These are phyloP conservation scores for Dictyostelium firmibasis DNA, from an alignment of 78 protist genomes.

Conservation along the genomic window DNA sequence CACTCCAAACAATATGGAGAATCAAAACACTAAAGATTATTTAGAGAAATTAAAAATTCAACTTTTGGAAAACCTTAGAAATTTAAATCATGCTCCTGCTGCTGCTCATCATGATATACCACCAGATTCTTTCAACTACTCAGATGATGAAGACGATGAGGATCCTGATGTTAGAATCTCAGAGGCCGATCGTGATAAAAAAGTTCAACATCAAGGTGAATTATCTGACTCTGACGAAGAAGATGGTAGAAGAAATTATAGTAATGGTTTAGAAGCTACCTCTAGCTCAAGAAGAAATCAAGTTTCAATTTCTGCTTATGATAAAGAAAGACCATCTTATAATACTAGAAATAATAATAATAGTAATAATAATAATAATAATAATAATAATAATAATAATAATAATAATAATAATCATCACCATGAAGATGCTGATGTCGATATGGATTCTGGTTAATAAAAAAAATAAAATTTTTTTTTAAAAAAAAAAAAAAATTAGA, in stretches of 20 bases:
- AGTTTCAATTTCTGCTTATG: slow-evolving; percentile 43
- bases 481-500: background rate
- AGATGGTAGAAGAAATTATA: slow-evolving; percentile 71
- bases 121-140: slow-evolving; percentile 65
- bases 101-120: slow-evolving; percentile 68
- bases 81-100: slow-evolving; percentile 61
- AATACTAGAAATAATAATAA: background rate
- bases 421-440: slow-evolving; percentile 11
- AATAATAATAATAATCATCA: background rate
- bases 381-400: too few relatives aligned
- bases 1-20: slow-evolving; percentile 65
- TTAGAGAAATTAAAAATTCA: slow-evolving; percentile 70
- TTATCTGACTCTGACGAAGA: slow-evolving; percentile 74
- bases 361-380: background rate
- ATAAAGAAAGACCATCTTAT: slow-evolving; percentile 46
- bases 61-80: slow-evolving; percentile 51
- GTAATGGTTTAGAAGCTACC: slow-evolving; percentile 15
- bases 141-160: slow-evolving; percentile 50
- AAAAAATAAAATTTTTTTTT: too few relatives aligned
- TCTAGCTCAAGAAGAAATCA: slow-evolving; percentile 21
- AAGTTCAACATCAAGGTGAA: slow-evolving; percentile 24
- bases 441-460: background rate
- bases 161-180: slow-evolving; percentile 36
- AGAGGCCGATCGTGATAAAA: slow-evolving; percentile 42
- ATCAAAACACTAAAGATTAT: slow-evolving; percentile 71